A percentile compares a stretch with the other conserved stretches of the same genome.
These are phyloP conservation scores for Neurospora cerealis DNA, from an alignment of 495 filamentous ascomycete genomes.

Conservation along the genomic window DNA sequence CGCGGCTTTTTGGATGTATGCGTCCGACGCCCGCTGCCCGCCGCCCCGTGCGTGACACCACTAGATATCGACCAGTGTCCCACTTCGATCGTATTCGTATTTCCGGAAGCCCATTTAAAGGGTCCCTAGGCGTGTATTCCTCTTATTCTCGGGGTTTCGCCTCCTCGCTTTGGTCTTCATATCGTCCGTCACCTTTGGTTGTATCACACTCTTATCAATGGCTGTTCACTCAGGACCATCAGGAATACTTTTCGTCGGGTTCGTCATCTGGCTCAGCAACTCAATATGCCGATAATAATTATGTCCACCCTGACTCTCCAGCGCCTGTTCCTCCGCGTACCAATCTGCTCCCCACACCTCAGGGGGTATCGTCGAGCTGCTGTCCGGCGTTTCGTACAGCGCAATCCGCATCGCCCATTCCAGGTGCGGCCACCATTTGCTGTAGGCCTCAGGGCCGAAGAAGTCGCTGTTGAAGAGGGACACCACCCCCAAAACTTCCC, in stretches of 20 bases:
- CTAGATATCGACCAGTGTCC: background rate
- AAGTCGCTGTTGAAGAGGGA: conserved; percentile 38
- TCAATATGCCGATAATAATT: conserved; percentile 36
- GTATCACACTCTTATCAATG: background rate
- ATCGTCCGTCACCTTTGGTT: background rate
- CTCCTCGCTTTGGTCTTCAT: background rate
- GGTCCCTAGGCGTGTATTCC: background rate
- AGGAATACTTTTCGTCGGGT: conserved; percentile 25
- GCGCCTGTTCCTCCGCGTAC: conserved; percentile 28
- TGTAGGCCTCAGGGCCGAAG: conserved; percentile 25
- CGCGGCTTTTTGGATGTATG: background rate
- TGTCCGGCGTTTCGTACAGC: conserved; percentile 27
- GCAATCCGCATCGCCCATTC: conserved; percentile 46
- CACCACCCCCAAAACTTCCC: conserved; percentile 45
- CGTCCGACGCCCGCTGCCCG: background rate
- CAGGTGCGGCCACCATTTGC: conserved; percentile 44
- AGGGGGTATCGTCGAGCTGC: conserved; percentile 30
- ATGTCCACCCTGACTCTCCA: conserved; percentile 18
- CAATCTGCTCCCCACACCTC: conserved; percentile 42
- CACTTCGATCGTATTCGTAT: background rate
- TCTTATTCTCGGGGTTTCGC: background rate
- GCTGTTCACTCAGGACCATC: conserved; percentile 13
- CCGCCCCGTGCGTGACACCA: background rate
- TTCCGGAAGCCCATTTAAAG: background rate
- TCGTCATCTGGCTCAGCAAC: conserved; percentile 37